These are phyloP conservation scores for Petunia hybrid DNA, from an alignment of 305 asterid species.

Conservation along the genomic window DNA sequence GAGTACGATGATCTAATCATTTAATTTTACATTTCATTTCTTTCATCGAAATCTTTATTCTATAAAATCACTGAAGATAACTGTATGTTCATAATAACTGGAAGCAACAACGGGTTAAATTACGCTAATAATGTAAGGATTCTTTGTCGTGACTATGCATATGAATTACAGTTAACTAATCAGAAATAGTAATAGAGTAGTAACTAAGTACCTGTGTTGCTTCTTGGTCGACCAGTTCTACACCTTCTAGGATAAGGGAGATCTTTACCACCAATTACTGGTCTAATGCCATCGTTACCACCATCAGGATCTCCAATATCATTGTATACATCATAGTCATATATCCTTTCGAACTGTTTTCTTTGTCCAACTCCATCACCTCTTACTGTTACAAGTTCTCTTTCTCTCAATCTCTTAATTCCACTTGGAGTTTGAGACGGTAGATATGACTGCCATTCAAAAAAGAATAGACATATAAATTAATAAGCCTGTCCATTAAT, in stretches of 20 bases:
- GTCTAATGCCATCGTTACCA: conserved; percentile 53
- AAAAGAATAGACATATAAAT: not conserved
- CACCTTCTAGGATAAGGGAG: conserved; percentile 89
- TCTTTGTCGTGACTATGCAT: no score
- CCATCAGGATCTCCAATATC: conserved; percentile 78
- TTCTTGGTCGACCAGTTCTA: conserved; percentile 73
- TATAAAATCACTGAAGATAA: no score
- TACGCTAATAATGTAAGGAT: no score
- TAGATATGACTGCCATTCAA: conserved; percentile 61
- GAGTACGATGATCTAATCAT: no score
- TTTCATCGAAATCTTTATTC: no score
- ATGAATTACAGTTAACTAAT: no score
- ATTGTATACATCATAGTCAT: conserved; percentile 85
- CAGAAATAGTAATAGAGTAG: not conserved
- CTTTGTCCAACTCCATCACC: conserved; percentile 78
- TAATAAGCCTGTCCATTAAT: not conserved
- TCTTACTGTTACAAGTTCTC: conserved; percentile 57
- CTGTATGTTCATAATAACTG: no score
- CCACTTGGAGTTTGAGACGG: conserved; percentile 85
- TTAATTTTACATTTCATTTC: no score
- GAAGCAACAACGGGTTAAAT: no score
- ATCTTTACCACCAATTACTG: conserved; percentile 76
- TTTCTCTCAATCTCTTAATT: conserved; percentile 47
- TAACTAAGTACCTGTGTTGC: conserved; percentile 52
- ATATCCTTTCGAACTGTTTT: conserved; percentile 56